Base-by-base conservation (phyloP, 78 protist species). In the Tieghemostelium lacteum region DNA sequence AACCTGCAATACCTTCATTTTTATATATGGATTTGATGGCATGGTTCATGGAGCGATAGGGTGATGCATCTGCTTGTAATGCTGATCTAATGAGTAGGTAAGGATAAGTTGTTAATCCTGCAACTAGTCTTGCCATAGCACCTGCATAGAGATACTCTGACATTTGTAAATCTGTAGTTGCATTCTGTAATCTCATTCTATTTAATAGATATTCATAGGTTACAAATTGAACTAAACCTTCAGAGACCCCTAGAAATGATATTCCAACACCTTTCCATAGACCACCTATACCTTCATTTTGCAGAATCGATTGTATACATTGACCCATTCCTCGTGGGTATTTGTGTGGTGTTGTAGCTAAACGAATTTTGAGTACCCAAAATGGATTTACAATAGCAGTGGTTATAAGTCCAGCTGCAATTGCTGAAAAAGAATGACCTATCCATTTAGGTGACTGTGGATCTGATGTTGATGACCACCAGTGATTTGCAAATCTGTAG, bases 171-270 rank as follows among this genome's bases (percentile, higher is more conserved):
- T 29, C 36, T 37, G 17, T 28, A 28, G 8, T 39, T 54, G 6
- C 7, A 52, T 50, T 50, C 10, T 33, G 10, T 17, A 17, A 20
- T 71, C 39, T 71, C 63, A 71, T 71, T 71, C 50, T 60, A 19
- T 50, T 28, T 28, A 71, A 83, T 31, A 83, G 8, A 42, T 83
- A 61, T 69, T 83, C 91, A 69, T 83, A 83, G 0, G 91, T 54
- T 33, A 83, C 91, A 83, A 83, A 83, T 69, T 83, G 91, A 39
- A 83, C 75, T 45, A 83, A 83, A 60, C 91, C 91, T 83, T 83
- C 91, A 0, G 91, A 83, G 5, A 83, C 91, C 19, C 91, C 91
- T 12, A 83, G 16, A 60, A 83, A 83, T 57, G 91, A 83, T 40
- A 73, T 45, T 34, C 78, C 78, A 39, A 69, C 78, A 58, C 91